Evolutionary conservation across 2,329 filamentous ascomycete species (phyloP), one percentile per base, ranked within the genome.

Genomic region (Phialophora verrucosa): DNA sequence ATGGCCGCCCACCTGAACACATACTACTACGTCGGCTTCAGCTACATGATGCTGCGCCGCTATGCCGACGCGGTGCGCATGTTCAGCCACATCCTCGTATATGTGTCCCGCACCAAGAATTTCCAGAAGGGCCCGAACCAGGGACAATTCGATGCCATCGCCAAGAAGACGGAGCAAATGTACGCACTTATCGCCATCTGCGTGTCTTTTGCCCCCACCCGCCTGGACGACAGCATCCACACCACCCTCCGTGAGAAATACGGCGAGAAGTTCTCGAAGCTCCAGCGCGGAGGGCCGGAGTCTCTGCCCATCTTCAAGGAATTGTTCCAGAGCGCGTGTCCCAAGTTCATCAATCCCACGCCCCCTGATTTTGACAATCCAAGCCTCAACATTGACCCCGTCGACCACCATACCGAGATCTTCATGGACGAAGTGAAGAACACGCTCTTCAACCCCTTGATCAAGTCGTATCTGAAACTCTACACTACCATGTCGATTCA

Each of bases 91-190:
- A 99, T 99, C 81, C 89, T 99, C 75, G 91, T 99, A 83, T 99
- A 98, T 83, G 93, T 99, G 73, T 97, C 93, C 74, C 87, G 95
- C 76, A 99, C 95, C 78, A 99, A 99, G 91, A 98, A 98, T 87
- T 98, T 98, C 89, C 95, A 99, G 83, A 99, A 98, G 89, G 96
- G 93, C 80, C 81, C 80, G 75, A 91, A 31, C 91, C 59, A 61
- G 51, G 59, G 59, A 10, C 97, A 83, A 73, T 98, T 97, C 84
- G 95, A 99, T 81, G 96, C 92, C 70, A 97, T 98, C 81, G 93
- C 92, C 76, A 99, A 99, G 91, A 98, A 98, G 89, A 98, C 97
- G 81, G 95, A 99, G 81, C 95, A 99, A 86, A 98, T 99, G 94
- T 97, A 97, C 80, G 95, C 95, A 47, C 88, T 99, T 73, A 96